phyloP scores from a whole-genome alignment of 495 filamentous ascomycete species.

The Xylaria grammica region DNA sequence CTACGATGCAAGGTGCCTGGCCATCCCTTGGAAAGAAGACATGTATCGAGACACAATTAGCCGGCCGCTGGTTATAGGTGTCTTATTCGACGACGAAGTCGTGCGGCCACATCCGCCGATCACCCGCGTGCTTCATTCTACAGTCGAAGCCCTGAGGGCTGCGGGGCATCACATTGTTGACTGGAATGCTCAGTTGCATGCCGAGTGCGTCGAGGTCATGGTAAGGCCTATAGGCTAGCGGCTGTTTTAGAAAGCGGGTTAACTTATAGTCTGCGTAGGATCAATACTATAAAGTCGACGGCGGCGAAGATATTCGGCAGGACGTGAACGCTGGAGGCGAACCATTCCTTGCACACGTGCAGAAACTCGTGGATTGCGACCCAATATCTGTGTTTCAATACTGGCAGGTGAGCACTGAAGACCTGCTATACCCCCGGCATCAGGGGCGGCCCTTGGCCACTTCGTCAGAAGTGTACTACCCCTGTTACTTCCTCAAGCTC shows the following conservation, averaged over 20 bases:
- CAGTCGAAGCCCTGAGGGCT: conserved; percentile 63
- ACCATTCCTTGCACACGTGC: conserved; percentile 55
- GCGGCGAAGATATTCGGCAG: conserved; percentile 55
- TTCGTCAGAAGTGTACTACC: too few species aligned
- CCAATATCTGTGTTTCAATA: conserved; percentile 59
- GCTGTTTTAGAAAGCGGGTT: not conserved
- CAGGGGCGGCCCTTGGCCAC: too few species aligned
- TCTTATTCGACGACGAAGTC: conserved; percentile 75
- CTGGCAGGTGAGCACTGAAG: conserved; percentile 49
- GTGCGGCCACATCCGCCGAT: conserved; percentile 81
- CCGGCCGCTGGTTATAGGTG: conserved; percentile 67
- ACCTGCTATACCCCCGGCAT: too few species aligned
- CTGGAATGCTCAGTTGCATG: conserved; percentile 67
- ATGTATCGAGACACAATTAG: conserved; percentile 56
- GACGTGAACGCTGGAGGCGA: conserved; percentile 59
- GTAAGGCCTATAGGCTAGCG: conserved; percentile 34
- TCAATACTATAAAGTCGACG: conserved; percentile 59
- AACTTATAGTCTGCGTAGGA: conserved; percentile 38
- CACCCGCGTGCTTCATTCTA: conserved; percentile 68
- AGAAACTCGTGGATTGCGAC: conserved; percentile 51
- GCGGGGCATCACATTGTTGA: conserved; percentile 74
- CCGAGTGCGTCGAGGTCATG: conserved; percentile 61
- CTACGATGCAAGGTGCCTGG: conserved; percentile 75
- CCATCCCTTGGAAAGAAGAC: conserved; percentile 70
- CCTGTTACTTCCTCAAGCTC: too few species aligned